Base-by-base conservation (phyloP, 805 yeast species). In the Zygoascus biomembranicola region DNA sequence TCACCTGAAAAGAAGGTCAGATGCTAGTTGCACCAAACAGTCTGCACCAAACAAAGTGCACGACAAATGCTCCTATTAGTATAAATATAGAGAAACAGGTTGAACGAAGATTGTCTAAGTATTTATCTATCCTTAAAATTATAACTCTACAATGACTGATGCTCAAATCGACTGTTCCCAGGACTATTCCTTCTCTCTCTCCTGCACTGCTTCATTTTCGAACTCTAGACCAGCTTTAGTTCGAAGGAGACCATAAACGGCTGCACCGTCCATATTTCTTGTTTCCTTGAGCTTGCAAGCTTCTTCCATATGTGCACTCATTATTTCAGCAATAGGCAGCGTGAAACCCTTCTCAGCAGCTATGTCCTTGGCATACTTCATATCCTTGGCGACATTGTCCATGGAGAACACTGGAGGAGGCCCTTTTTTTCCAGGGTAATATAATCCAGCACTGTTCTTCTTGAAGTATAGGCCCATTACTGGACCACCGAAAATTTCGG, bases 221-320 rank as follows among this genome's bases (percentile, higher is more conserved):
- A 63, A 64, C 2, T 62, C 65, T 6, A 63, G 55, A 2, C 68
- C 68, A 19, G 68, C 65, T 32, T 53, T 42, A 50, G 55, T 49
- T 20, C 68, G 57, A 26, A 60, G 49, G 28, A 56, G 49, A 26
- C 68, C 68, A 49, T 65, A 65, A 28, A 64, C 55, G 6, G 64
- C 58, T 2, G 66, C 52, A 16, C 58, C 58, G 46, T 65, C 68
- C 26, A 59, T 35, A 32, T 61, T 57, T 31, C 57, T 59, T n/a
- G 47, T 44, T 11, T 55, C 59, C 37, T 58, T 55, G n/a, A 49
- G 43, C 19, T 57, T 59, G 39, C 52, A 44, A 20, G 61, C 64
- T 10, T 46, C 52, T 16, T 47, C 48, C 49, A 63, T 20, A 43
- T 63, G 44, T 48, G 52, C 45, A n/a, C 55, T 54, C 20, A 58